Evolutionary conservation across 371 early-diverging fungal genomes (phyloP), one percentile per base, ranked within the genome.

Genomic region (Dinochytrium kinnereticum): DNA sequence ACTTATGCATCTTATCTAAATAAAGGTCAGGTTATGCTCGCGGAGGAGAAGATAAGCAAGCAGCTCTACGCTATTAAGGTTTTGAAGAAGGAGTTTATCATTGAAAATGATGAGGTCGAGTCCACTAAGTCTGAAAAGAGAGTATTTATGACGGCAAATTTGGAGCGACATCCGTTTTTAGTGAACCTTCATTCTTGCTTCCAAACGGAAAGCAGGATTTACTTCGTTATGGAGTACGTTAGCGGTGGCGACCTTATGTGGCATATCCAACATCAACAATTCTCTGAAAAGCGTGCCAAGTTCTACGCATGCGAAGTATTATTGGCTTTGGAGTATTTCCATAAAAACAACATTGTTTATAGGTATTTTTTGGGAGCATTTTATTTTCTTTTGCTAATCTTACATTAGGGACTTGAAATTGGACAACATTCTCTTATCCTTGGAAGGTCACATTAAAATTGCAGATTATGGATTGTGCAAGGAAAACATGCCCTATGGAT

Each of bases 381-480:
- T n/a, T n/a, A n/a, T n/a, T 74, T 51, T 34, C 44, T 49, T 55
- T 39, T 34, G 33, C 3, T 49, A 30, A 69, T 50, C 37, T 31
- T 40, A 40, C n/a, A 31, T 36, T 57, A 86, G 93, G 75, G 99
- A 99, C 89, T 84, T 99, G 44, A 99, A 99, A 82, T 89, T 98
- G 57, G 99, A 99, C 78, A 99, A 99, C 81, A 97, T 99, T 74
- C 84, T 99, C 80, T 82, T 99, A 49, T 90, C 93, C 19, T 74
- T 87, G 65, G 92, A 95, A 74, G 99, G 99, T 0, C 99, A 99
- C 80, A 93, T 99, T 81, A 98, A 98, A 86, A 88, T 99, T 64
- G 96, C 98, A 24, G 99, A 99, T 82, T 99, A 97, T 85, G 99
- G 99, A 34, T 87, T 99, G 68, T 98, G 98, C 89, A 96, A 99